Percentiles rank a stretch among this genome's conserved stretches.
Conservation (phyloP, 1,139 yeast genomes). For the Candida neerlandica region DNA sequence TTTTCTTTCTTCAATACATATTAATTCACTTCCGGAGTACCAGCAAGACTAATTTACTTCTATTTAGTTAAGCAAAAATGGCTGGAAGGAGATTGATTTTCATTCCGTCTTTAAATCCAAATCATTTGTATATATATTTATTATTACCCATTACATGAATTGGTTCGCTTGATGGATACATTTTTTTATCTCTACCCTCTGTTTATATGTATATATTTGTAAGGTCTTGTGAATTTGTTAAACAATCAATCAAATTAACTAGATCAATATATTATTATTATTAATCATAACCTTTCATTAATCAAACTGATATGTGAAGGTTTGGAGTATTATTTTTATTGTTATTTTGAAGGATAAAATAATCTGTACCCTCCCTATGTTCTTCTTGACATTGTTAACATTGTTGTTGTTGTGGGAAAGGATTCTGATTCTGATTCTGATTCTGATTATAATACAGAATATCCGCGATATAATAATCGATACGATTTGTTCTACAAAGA, state of each 20-base stretch:
- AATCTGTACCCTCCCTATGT: too few relatives aligned
- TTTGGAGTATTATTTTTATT: too few relatives aligned
- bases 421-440: too few relatives aligned
- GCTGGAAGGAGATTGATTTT: slow-evolving; percentile 48
- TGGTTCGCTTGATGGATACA: slow-evolving; percentile 56
- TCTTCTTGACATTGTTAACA: too few relatives aligned
- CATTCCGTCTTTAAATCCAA: slow-evolving; percentile 40
- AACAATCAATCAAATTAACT: background rate
- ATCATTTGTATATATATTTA: slow-evolving; percentile 13
- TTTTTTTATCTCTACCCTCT: too few relatives aligned
- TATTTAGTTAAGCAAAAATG: slow-evolving; percentile 53
- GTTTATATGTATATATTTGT: too few relatives aligned
- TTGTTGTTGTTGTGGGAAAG: too few relatives aligned
- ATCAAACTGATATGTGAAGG: too few relatives aligned
- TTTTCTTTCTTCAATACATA: slow-evolving; percentile 31
- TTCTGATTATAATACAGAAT: too few relatives aligned
- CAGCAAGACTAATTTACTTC: slow-evolving; percentile 48
- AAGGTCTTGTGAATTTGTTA: background rate
- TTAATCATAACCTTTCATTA: background rate
- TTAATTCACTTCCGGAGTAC: slow-evolving; percentile 51
- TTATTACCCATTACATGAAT: slow-evolving; percentile 13
- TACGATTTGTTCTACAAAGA: too few relatives aligned
- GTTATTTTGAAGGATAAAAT: too few relatives aligned
- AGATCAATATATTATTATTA: background rate
- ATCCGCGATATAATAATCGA: too few relatives aligned